These are phyloP conservation scores for Caryopteris hybrid DNA, from an alignment of 305 asterid species.

Conservation along the genomic window DNA sequence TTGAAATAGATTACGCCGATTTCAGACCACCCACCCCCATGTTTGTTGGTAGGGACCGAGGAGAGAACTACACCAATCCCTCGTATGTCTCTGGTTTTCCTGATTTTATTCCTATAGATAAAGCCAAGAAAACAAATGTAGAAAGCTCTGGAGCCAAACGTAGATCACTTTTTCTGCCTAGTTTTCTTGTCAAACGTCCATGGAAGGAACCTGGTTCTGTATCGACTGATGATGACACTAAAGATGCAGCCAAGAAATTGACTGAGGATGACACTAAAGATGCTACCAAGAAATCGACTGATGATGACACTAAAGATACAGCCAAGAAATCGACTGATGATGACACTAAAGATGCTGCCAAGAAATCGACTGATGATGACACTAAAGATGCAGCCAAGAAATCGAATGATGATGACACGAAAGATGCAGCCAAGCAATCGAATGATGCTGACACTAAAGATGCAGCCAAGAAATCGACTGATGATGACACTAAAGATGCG, in stretches of 20 bases:
- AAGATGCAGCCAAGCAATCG: too few relatives aligned
- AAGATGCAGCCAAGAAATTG: background rate
- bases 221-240: background rate
- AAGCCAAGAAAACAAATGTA: conserved; percentile 21
- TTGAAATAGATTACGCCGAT: too few relatives aligned
- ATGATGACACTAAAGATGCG: too few relatives aligned
- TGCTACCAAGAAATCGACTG: too few relatives aligned
- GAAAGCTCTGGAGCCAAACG: conserved; percentile 24
- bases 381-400: background rate
- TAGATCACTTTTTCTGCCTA: conserved; percentile 48
- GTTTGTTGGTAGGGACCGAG: conserved; percentile 14
- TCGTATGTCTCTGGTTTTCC: conserved; percentile 10
- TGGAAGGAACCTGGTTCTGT: conserved; percentile 5
- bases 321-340: conserved; percentile 24
- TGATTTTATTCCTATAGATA: too few relatives aligned
- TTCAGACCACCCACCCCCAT: too few relatives aligned
- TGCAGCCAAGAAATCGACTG: conserved; percentile 23
- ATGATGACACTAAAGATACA: conserved; percentile 24
- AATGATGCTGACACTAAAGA: too few relatives aligned
- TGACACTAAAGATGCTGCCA: too few relatives aligned
- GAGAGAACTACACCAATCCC: conserved; percentile 13
- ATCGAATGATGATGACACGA: too few relatives aligned
- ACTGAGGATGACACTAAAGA: too few relatives aligned
- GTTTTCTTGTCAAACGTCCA: conserved; percentile 49
- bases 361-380: background rate